Evolutionary conservation across 1,139 yeast species (phyloP).

Genomic region (Pichia sp.): DNA sequence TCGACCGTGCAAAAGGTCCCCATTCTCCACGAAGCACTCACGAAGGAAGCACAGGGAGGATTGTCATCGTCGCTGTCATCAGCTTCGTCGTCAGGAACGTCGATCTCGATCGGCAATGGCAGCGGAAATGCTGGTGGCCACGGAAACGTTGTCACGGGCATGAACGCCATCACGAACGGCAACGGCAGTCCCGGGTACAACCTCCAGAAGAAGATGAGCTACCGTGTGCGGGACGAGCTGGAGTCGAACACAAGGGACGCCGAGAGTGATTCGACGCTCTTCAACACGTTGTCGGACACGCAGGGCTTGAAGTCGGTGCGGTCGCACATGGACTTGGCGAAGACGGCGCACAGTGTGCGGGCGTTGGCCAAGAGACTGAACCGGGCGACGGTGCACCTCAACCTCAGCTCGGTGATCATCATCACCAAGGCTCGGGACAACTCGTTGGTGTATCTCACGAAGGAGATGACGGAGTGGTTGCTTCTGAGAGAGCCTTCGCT

Average conservation of each 20-base stretch:
- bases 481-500: constrained; percentile 40
- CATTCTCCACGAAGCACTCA: constrained; percentile 16
- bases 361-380: constrained; percentile 71
- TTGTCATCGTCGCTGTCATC: constrained; percentile 4
- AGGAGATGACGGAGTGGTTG: constrained; percentile 78
- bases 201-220: constrained; percentile 1
- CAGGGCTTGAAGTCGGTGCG: constrained; percentile 38
- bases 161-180: neutral
- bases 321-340: constrained; percentile 71
- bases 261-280: constrained; percentile 11
- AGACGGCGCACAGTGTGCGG: constrained; percentile 84
- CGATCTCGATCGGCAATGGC: neutral
- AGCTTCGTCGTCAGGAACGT: constrained; percentile 1
- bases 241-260: constrained; percentile 5
- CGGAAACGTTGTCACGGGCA: constrained; percentile 1
- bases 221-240: constrained; percentile 3
- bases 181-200: neutral
- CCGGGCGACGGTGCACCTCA: constrained; percentile 67
- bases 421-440: constrained; percentile 86
- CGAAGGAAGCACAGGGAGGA: constrained; percentile 1
- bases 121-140: neutral
- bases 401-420: constrained; percentile 66
- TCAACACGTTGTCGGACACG: constrained; percentile 14
- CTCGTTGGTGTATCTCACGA: constrained; percentile 64
- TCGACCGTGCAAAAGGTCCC: constrained; percentile 15